Evolutionary conservation across 768 basidiomycete species (phyloP), one percentile per base, ranked within the genome.

Genomic region (Hebeloma cylindrosporum): DNA sequence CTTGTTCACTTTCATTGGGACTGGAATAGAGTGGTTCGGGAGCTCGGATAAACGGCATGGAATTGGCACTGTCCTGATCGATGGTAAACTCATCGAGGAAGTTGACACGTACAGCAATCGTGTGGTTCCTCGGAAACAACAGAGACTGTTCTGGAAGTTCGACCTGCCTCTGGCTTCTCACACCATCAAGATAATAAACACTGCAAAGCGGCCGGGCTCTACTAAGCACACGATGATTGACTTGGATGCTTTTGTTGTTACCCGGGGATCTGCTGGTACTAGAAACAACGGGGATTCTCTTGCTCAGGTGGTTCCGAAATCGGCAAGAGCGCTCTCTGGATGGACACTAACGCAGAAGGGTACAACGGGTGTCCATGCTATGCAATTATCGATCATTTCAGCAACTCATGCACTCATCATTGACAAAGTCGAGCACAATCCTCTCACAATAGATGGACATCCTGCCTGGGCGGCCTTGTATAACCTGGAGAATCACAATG

Each of bases 391-490:
- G 5, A 64, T 90, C 46, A 71, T 90, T 50, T 90, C 88, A 3
- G 57, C 76, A 11, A 78, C 76, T 7, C 85, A 87, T 53, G 87
- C 79, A 11, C 63, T 90, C 50, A 73, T 92, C 37, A 60, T 92
- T 28, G 88, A 92, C 74, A 91, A 91, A 63, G 88, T 89, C 18
- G 88, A 89, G 60, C 87, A 90, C 62, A 91, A 92, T 57, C 88
- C 88, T 23, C 66, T 89, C 38, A 77, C 78, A 1, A 70, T 89
- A 58, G 64, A 77, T 50, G 83, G 83, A 0, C 88, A 88, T 57
- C 88, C 88, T 11, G 87, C 88, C 9, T 92, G 89, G 88, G 85
- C 73, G 0, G 83, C 83, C 6, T 61, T 92, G 14, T 90, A 83
- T 62, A 79, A 88, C 59, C 67, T 92, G 32, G 57, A 76, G 21